Percentiles rank a stretch among this genome's conserved stretches.
These are phyloP conservation scores for Cystoderma amianthinum DNA, from an alignment of 768 basidiomycete species.

Conservation along the genomic window DNA sequence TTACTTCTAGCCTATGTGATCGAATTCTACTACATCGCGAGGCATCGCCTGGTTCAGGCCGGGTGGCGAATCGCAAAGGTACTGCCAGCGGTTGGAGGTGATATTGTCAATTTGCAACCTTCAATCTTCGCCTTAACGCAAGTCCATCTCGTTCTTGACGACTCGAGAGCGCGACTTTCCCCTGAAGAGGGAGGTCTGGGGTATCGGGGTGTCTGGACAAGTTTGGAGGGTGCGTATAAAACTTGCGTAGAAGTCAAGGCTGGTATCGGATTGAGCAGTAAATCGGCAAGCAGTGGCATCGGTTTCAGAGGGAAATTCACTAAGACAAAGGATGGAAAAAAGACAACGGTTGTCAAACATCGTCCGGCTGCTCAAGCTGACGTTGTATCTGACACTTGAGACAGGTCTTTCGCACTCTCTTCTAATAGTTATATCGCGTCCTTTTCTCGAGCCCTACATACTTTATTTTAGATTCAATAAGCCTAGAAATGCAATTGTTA, in stretches of 20 bases:
- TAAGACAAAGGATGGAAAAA: neutral
- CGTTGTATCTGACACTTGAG: neutral
- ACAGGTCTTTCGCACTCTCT: neutral
- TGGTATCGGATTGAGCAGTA: slow-evolving; percentile 24
- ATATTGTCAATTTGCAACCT: slow-evolving; percentile 51
- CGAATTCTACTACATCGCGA: slow-evolving; percentile 46
- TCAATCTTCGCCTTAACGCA: slow-evolving; percentile 45
- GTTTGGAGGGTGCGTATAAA: slow-evolving; percentile 49
- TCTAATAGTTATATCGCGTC: neutral
- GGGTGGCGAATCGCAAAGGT: slow-evolving; percentile 24
- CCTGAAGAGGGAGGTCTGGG: slow-evolving; percentile 57
- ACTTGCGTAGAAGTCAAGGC: slow-evolving; percentile 43
- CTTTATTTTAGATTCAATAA: neutral
- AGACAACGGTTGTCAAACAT: slow-evolving; percentile 5
- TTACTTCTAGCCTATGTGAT: slow-evolving; percentile 54
- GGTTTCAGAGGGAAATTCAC: slow-evolving; percentile 31
- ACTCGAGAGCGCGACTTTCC: slow-evolving; percentile 52
- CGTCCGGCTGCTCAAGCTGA: neutral
- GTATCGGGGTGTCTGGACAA: slow-evolving; percentile 52
- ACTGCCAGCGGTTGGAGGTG: slow-evolving; percentile 40
- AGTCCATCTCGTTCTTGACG: slow-evolving; percentile 56
- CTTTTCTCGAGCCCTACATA: neutral
- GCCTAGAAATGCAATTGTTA: neutral
- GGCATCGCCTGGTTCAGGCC: slow-evolving; percentile 27
- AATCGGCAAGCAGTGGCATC: slow-evolving; percentile 36